These are phyloP conservation scores for Zymoseptoria brevis DNA, from an alignment of 2,329 filamentous ascomycete genomes.

Conservation along the genomic window DNA sequence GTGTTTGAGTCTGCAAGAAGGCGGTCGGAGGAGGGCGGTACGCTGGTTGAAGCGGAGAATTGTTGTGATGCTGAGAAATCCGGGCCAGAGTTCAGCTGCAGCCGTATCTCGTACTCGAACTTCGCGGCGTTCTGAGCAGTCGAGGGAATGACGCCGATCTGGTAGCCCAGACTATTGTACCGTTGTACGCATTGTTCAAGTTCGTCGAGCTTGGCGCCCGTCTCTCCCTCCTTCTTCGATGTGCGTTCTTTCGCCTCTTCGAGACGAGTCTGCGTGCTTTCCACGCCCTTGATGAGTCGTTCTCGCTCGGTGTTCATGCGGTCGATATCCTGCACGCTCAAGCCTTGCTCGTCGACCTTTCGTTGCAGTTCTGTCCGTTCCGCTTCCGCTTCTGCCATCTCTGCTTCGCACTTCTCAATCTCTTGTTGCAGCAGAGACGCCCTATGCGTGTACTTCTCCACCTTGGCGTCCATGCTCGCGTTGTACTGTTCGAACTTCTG, in stretches of 20 bases:
- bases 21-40: constrained; percentile 50
- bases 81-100: constrained; percentile 70
- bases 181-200: constrained; percentile 82
- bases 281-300: constrained; percentile 79
- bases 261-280: constrained; percentile 64
- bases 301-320: constrained; percentile 96
- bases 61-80: constrained; percentile 58
- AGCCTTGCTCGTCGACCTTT: constrained; percentile 83
- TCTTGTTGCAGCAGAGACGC: constrained; percentile 79
- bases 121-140: constrained; percentile 81
- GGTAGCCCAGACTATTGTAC: constrained; percentile 91
- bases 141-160: constrained; percentile 80
- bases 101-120: constrained; percentile 71
- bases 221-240: constrained; percentile 79
- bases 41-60: constrained; percentile 32
- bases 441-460: constrained; percentile 78
- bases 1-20: constrained; percentile 73
- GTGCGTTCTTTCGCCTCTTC: constrained; percentile 81
- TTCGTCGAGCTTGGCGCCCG: constrained; percentile 77
- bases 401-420: constrained; percentile 66
- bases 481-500: constrained; percentile 96
- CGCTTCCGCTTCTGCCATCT: constrained; percentile 71
- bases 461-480: constrained; percentile 69
- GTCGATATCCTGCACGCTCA: constrained; percentile 97
- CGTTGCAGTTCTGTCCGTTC: constrained; percentile 74